Base-by-base conservation (phyloP, 306 rosid species). In the Fagus sylvatica region DNA sequence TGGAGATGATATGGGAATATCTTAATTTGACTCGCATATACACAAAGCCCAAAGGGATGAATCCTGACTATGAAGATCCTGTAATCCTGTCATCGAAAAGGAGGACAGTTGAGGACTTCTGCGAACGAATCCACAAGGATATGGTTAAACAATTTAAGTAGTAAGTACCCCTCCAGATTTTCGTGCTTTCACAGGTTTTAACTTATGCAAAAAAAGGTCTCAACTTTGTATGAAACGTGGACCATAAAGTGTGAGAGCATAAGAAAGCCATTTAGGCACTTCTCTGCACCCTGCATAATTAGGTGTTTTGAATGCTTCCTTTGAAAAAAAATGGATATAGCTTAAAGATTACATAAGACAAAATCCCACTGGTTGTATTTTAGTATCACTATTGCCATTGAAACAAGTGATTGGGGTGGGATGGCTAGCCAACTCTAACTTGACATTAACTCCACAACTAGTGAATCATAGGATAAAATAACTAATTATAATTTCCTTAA, bases 21-120 rank as follows among this genome's bases (percentile, higher is more conserved):
- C 96, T 95, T 55, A 62, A 40, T 80, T 90, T 95, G 84, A 95
- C 99, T 75, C 98, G 99, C 36, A 90, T 95, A 77, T 93, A 90
- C 85, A 95, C 99, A 11, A 95, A 95, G 83, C 99, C 99, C 40
- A 95, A 91, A 81, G 99, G 99, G 79, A 88, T 95, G 97, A 95
- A 95, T 88, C 99, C 98, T 48, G 99, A 95, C 80, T 95, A 95
- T 69, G 99, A 95, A 87, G 99, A 95, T 72, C 99, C 98, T 61
- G 99, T 95, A 64, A 95, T 95, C 79, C 89, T 95, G 73, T 95
- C 99, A 0, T 95, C 99, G 17, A 95, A 86, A 91, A 87, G 8
- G 84, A 88, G 87, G 79, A 93, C 99, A 19, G 90, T 96, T 54
- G 99, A 93, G 80, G 99, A 93, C 85, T 96, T 96, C 87, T 96